Conservation (phyloP, 345 rosid genomes). For the Sisymbrium altissimum region DNA sequence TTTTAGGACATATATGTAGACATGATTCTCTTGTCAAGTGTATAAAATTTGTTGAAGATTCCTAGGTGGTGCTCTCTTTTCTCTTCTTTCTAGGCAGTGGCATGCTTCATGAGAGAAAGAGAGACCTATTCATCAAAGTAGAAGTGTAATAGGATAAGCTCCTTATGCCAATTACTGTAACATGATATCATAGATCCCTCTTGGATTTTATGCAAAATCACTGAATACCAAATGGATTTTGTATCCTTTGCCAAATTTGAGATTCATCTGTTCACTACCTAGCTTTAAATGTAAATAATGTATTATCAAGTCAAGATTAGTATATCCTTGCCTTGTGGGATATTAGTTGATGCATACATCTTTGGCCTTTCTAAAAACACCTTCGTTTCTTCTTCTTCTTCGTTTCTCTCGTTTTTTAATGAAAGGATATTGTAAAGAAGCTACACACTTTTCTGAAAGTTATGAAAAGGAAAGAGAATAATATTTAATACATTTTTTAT, state of each 20-base stretch:
- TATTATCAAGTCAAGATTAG: background rate
- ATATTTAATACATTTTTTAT: conserved; percentile 3
- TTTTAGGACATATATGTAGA: background rate
- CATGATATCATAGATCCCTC: background rate
- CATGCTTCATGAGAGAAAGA: conserved; percentile 28
- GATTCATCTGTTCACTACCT: background rate
- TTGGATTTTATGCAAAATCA: background rate
- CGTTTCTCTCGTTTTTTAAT: background rate
- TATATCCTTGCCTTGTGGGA: conserved; percentile 5
- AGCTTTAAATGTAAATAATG: background rate
- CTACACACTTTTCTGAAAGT: conserved; percentile 30
- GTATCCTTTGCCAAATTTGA: conserved; percentile 1
- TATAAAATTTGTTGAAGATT: conserved; percentile 20
- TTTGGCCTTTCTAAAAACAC: background rate
- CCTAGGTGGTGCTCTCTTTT: conserved; percentile 28
- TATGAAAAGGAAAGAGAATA: conserved; percentile 17
- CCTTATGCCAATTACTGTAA: background rate
- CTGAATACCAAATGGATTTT: background rate
- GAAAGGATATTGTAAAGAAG: conserved; percentile 21
- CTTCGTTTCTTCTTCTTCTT: conserved; percentile 10
- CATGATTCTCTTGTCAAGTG: conserved; percentile 7
- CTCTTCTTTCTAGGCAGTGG: conserved; percentile 26
- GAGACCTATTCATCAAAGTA: conserved; percentile 7
- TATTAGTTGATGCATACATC: background rate
- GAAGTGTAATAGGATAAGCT: conserved; percentile 10